Evolutionary conservation across 352 stramenopile genomes (phyloP).

Genomic region (Hyaloperonospora arabidopsidis): DNA sequence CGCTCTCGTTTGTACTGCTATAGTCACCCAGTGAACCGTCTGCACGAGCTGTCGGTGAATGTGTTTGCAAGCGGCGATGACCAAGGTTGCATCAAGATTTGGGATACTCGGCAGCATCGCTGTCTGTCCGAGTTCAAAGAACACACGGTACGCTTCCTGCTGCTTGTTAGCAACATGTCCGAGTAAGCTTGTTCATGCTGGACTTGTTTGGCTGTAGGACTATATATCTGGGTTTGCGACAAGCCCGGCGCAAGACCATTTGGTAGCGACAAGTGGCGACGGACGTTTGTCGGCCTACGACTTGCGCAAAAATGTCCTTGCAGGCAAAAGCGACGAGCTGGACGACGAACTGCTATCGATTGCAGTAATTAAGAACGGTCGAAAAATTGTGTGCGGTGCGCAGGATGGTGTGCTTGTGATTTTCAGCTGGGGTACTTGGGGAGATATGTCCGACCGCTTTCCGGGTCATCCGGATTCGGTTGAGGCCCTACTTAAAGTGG

Average conservation of each 20-base stretch:
- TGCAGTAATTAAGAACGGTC: conserved; percentile 80
- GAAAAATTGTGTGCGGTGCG: conserved; percentile 92
- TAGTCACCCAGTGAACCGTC: conserved; percentile 60
- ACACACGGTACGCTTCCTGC: conserved; percentile 54
- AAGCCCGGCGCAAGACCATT: conserved; percentile 69
- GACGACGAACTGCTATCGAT: conserved; percentile 75
- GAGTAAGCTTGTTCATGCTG: neutral
- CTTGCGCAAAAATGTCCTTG: conserved; percentile 74
- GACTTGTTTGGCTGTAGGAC: conserved; percentile 40
- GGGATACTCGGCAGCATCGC: conserved; percentile 78
- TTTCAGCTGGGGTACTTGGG: conserved; percentile 93
- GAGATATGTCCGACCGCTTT: conserved; percentile 94
- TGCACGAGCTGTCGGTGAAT: conserved; percentile 63
- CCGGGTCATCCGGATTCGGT: conserved; percentile 91
- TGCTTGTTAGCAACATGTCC: neutral
- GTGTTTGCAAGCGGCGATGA: conserved; percentile 76
- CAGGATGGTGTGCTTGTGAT: conserved; percentile 92
- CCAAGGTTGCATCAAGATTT: conserved; percentile 81
- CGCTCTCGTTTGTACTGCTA: conserved; percentile 9
- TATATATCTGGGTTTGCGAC: conserved; percentile 91
- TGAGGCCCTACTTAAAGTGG: conserved; percentile 92
- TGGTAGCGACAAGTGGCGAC: conserved; percentile 88
- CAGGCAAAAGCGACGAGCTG: conserved; percentile 77
- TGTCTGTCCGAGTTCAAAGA: conserved; percentile 88
- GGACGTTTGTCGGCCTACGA: conserved; percentile 89